Base-by-base conservation (phyloP, 257 asterid species). In the Forsythia viridissima region DNA sequence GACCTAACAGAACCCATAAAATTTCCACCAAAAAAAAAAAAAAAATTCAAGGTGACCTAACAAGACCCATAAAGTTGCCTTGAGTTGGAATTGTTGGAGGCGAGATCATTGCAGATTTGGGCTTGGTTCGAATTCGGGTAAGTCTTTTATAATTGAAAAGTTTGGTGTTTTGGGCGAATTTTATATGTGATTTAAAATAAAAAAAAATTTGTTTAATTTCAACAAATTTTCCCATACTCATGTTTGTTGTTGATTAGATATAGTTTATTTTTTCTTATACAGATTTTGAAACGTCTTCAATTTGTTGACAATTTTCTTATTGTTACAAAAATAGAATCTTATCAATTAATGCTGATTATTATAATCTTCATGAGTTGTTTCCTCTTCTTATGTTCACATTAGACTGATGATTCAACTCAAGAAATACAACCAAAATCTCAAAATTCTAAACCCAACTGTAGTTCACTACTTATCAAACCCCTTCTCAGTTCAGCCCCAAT, bases 21-120 rank as follows among this genome's bases (percentile, higher is more conserved):
- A n/a, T n/a, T n/a, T n/a, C n/a, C n/a, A n/a, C n/a, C n/a, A n/a
- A n/a, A n/a, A n/a, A n/a, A n/a, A n/a, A n/a, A n/a, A n/a, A n/a
- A n/a, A n/a, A n/a, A n/a, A n/a, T n/a, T n/a, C n/a, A n/a, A n/a
- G n/a, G n/a, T n/a, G n/a, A n/a, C n/a, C n/a, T n/a, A n/a, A n/a
- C 0, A 24, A 24, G 24, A 24, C 24, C 24, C 70, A 15, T 5
- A 51, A 21, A 15, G 18, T 73, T 46, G 71, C 73, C 16, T 46
- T 3, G 41, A 84, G 74, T 80, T 80, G 59, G 76, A 59, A 68
- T 70, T 39, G 75, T 73, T 63, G 69, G 21, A 82, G 67, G 77
- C 63, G 80, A 24, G 24, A 24, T 24, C 24, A 82, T 77, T 68
- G 79, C 84, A 77, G 90, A 88, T 88, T 88, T 80, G 88, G 76